Base-by-base conservation (phyloP, 768 basidiomycete genomes). In the Macrolepiota dolichaula region DNA sequence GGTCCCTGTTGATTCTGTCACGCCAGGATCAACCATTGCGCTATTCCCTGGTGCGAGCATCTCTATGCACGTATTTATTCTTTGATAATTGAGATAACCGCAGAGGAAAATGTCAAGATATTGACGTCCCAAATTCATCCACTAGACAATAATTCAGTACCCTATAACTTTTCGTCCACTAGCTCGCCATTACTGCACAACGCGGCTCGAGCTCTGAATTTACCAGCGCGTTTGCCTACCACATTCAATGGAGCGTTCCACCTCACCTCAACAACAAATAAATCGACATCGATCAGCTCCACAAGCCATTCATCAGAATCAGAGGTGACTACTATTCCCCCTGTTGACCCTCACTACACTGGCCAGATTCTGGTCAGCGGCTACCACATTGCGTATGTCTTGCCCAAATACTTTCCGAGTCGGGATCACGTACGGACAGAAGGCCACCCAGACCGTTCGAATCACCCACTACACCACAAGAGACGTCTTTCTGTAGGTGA, bases 81-180 rank as follows among this genome's bases (percentile, higher is more conserved):
- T 35, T 50, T 19, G 32, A 42, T 36, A 6, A 37, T 49, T 15
- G 35, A 55, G 12, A 19, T 56, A 27, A 19, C 51, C 40, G 5
- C 66, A 91, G 91, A 93, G 86, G 90, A 89, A 64, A 91, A 88
- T 68, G 74, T 92, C 62, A 91, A 89, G 71, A 81, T 93, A 51
- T 69, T 90, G 46, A 80, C 82, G 7, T 88, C 88, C 9, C 83
- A 89, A 69, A 83, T 91, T 3, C 91, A 93, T 65, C 91, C 92
- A 7, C 75, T 92, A 36, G 89, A 92, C 72, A 76, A 72, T 58
- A 82, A 83, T 62, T 90, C 87, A 3, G 79, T 79, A 1, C 91
- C 91, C 7, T 93, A 91, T 74, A 84, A 84, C 68, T 92, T 92
- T 69, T 89, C 88, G 3, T 80, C 86, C 0, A 70, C 81, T 2